Base-by-base conservation (phyloP, 805 yeast genomes). In the Candida nitratophila region DNA sequence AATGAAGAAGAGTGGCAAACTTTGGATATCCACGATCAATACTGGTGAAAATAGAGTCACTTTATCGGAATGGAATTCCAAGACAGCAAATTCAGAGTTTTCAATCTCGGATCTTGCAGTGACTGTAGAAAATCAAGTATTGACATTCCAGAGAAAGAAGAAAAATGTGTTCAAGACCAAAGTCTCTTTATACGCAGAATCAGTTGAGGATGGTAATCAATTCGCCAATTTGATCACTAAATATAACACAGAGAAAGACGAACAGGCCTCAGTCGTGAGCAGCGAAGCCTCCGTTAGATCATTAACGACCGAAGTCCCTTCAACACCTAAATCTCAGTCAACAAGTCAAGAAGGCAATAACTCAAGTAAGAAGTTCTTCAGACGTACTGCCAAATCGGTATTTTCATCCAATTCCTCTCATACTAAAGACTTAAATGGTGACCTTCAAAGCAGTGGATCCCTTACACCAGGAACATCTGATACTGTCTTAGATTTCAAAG, bases 121-220 rank as follows among this genome's bases (percentile, higher is more conserved):
- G 15, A 31, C 52, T 6, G 47, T 52, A 36, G 60, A 55, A 15
- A 46, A 51, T 39, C 64, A 59, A 47, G 50, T 55, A 32, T 37
- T 64, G 27, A 48, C 48, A 7, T 47, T 63, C 10, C 42, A 53
- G 12, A 52, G 55, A 36, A 61, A 54, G 40, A 60, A 50, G 41
- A 60, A 62, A 45, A 63, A 64, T 36, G 60, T 61, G 24, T 53
- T 65, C 19, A 55, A 68, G 6, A 53, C 47, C 41, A 61, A 54
- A 41, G 51, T 45, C 21, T 55, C 56, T 41, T 74, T 88, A 43
- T 86, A 95, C 61, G 83, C 93, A 2, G 95, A 89, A 58, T 79
- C 83, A 9, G 83, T 83, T 38, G 73, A 70, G 24, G 96, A 88
- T 55, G 64, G 63, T 8, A 56, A 53, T 21, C 56, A 56, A 7